Base-by-base conservation (phyloP, 495 filamentous ascomycete species). In the Rhypophila decipiens region DNA sequence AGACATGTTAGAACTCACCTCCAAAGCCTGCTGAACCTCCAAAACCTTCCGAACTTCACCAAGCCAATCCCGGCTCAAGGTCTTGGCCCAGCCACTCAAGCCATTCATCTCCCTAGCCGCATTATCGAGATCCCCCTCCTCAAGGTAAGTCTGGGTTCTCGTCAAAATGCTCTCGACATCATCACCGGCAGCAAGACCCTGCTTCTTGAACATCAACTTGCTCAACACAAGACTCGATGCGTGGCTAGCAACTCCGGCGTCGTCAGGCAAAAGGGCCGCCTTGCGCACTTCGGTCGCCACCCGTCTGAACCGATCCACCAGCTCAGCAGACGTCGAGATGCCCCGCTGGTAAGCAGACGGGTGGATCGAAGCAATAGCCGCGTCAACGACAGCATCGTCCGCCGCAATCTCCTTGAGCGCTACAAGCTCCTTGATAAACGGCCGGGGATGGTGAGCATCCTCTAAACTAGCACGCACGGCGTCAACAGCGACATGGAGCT, bases 101-200 rank as follows among this genome's bases (percentile, higher is more conserved):
- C 78, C 78, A 62, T 96, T 97, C 87, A 97, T 90, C 74, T 98
- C 93, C 52, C 94, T 76, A 7, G 91, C 89, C 33, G 93, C 93
- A 40, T 75, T 83, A 60, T 98, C 94, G 24, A 98, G 68, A 56
- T 94, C 79, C 23, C 93, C 94, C 68, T 96, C 86, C 69, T 97
- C 89, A 11, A 98, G 73, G 53, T 85, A 76, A 3, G 78, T 90
- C 68, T 96, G 89, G 2, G 93, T 88, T 46, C 93, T 74, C 2
- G 86, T 84, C 11, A 98, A 78, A 51, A 96, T 81, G 60, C 88
- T 95, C 75, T 97, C 93, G 18, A 97, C 91, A 61, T 98, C 93
- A 55, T 93, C 81, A 20, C 94, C 91, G 22, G 78, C 76, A 1
- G 90, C 83, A 35, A 93, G 71, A n/a, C 83, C 86, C 59, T 88